phyloP scores from a whole-genome alignment of 768 basidiomycete species.

The Lepiota venenata region DNA sequence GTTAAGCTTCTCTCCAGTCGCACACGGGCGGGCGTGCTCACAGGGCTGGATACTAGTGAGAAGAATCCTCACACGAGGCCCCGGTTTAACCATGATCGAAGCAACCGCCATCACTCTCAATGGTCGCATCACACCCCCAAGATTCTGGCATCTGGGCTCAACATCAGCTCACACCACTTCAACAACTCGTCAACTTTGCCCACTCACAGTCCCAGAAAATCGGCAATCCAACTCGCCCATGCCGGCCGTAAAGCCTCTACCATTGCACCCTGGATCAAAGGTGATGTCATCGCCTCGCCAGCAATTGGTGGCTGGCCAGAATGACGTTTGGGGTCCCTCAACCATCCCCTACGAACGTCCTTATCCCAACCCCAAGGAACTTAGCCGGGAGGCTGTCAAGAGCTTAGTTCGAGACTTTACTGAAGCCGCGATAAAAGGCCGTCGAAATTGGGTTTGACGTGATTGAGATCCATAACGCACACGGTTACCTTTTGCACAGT shows the following conservation, averaged over 20 bases:
- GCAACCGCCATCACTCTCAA: conserved; percentile 55
- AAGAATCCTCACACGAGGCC: conserved; percentile 45
- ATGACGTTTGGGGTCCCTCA: conserved; percentile 55
- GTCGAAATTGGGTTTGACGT: conserved; percentile 57
- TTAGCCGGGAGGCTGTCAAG: conserved; percentile 54
- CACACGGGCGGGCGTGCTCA: too few species aligned
- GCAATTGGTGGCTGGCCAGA: conserved; percentile 46
- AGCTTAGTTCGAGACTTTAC: conserved; percentile 54
- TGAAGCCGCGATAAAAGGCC: conserved; percentile 45
- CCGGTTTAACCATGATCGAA: conserved; percentile 59
- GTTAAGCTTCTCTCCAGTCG: conserved; percentile 43
- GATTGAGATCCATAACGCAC: conserved; percentile 64
- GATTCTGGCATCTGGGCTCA: conserved; percentile 63
- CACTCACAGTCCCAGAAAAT: conserved; percentile 67
- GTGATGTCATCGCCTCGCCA: conserved; percentile 24
- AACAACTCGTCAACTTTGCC: conserved; percentile 47
- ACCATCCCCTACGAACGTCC: conserved; percentile 37
- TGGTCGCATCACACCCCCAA: conserved; percentile 59
- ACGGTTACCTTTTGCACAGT: conserved; percentile 52
- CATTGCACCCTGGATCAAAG: conserved; percentile 54
- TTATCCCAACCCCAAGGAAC: conserved; percentile 51
- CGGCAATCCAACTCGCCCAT: conserved; percentile 71
- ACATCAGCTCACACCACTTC: conserved; percentile 27
- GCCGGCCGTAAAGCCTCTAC: conserved; percentile 71
- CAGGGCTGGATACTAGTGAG: conserved; percentile 42